Base-by-base conservation (phyloP, 805 yeast genomes). In the Ogataea henricii region DNA sequence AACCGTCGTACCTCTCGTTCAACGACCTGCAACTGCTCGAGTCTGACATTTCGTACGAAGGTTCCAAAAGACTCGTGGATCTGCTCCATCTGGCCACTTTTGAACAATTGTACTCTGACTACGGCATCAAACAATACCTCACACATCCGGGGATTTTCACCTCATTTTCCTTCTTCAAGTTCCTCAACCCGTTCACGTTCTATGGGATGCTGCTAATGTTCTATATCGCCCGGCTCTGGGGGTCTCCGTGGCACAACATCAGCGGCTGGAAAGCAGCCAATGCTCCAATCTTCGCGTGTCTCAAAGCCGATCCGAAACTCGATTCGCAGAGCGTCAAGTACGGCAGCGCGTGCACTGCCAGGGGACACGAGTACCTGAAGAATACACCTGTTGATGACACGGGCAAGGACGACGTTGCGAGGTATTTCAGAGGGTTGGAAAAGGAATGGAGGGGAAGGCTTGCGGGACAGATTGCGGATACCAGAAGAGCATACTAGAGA, bases 121-220 rank as follows among this genome's bases (percentile, higher is more conserved):
- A 75, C 43, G 86, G 83, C 1, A 78, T 92, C 41, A 73, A 71
- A 41, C 90, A 87, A 61, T 90, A 87, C 68, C 69, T 92, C 27
- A 82, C 87, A 4, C 97, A 94, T 51, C 99, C 99, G 0, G 99
- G 99, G 14, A 88, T 94, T 22, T 90, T 94, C 67, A 85, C 85
- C 18, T 85, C 95, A 45, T 84, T 84, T 52, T 85, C 95, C 3
- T 89, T 88, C 58, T 82, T 79, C 66, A 79, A 82, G 56, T 87
- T 78, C 57, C 76, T 94, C 63, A 90, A 89, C 62, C 67, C 86
- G 4, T 73, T 91, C 65, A 85, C 96, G 1, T 88, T 81, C 62
- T 82, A 86, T 55, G 95, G 96, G 10, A 94, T 94, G 98, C 61
- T 89, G 48, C 53, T 83, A 39, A 72, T 91, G 63, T 94, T 94